These are phyloP conservation scores for Bacidia rubella DNA, from an alignment of 495 filamentous ascomycete genomes.

Conservation along the genomic window DNA sequence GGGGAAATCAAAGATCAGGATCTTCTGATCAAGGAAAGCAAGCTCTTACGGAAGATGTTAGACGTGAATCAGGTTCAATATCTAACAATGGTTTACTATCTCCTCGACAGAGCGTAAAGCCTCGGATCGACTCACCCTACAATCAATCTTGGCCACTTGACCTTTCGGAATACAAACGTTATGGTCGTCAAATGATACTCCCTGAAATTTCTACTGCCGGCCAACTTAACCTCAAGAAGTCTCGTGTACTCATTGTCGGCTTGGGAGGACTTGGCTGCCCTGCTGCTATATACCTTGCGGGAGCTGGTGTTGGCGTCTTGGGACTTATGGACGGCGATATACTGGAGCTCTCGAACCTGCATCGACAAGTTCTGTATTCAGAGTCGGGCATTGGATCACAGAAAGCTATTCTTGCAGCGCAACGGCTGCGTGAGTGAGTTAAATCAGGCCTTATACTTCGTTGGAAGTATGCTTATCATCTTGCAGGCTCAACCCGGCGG, in stretches of 20 bases:
- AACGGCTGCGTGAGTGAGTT: slow-evolving; percentile 48
- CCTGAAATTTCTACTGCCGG: slow-evolving; percentile 70
- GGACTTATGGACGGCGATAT: slow-evolving; percentile 78
- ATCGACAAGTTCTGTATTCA: slow-evolving; percentile 77
- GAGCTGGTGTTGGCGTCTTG: slow-evolving; percentile 70
- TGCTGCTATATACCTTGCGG: slow-evolving; percentile 77
- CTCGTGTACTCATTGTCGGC: slow-evolving; percentile 75
- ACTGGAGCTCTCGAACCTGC: slow-evolving; percentile 83
- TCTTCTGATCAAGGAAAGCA: no score
- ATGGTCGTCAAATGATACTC: slow-evolving; percentile 87
- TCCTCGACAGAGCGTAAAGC: not conserved
- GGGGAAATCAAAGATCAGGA: no score
- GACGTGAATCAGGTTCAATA: no score
- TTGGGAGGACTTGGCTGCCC: slow-evolving; percentile 85
- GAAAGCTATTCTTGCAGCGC: slow-evolving; percentile 71
- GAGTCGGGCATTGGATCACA: slow-evolving; percentile 54
- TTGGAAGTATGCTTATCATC: slow-evolving; percentile 6
- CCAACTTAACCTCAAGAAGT: slow-evolving; percentile 64
- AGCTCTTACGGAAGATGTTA: no score
- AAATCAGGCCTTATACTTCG: slow-evolving; percentile 1
- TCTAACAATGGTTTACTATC: no score
- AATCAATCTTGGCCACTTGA: not conserved
- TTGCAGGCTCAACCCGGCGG: slow-evolving; percentile 50
- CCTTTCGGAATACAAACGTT: slow-evolving; percentile 55
- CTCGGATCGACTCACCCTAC: not conserved